phyloP scores from a whole-genome alignment of 163 green algal species.

The Scenedesmus sp. region DNA sequence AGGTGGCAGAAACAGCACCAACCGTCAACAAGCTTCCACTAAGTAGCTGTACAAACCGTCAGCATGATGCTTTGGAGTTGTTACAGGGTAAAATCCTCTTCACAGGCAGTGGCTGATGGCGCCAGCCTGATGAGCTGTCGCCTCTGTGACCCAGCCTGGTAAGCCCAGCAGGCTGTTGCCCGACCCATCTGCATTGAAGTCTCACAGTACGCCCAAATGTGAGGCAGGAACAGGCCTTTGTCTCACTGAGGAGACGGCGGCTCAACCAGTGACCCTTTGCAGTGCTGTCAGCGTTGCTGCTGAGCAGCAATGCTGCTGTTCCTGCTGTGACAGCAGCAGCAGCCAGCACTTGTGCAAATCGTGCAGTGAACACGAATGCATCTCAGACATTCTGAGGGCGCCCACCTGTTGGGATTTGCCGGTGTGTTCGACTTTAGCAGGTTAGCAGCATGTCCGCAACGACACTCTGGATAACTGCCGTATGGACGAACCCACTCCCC shows the following conservation, averaged over 20 bases:
- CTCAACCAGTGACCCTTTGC: neutral
- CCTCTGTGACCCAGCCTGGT: too few relatives aligned
- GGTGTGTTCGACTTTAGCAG: constrained; percentile 1
- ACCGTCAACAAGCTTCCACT: neutral
- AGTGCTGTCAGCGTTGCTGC: neutral
- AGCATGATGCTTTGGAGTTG: too few relatives aligned
- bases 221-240: too few relatives aligned
- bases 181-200: too few relatives aligned
- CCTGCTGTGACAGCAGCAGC: constrained; percentile 29
- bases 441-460: neutral
- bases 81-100: too few relatives aligned
- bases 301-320: constrained; percentile 21
- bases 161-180: too few relatives aligned
- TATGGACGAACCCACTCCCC: neutral
- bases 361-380: neutral
- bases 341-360: neutral
- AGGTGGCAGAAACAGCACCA: neutral
- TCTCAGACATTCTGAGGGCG: neutral
- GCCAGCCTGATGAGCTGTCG: too few relatives aligned
- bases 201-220: too few relatives aligned
- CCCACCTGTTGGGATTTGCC: constrained; percentile 19
- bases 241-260: too few relatives aligned
- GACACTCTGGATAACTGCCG: neutral
- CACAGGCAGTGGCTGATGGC: too few relatives aligned
- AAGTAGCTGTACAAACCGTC: neutral